Conservation (phyloP, 1,284 basidiomycete genomes). For the Pascua guehoae region DNA sequence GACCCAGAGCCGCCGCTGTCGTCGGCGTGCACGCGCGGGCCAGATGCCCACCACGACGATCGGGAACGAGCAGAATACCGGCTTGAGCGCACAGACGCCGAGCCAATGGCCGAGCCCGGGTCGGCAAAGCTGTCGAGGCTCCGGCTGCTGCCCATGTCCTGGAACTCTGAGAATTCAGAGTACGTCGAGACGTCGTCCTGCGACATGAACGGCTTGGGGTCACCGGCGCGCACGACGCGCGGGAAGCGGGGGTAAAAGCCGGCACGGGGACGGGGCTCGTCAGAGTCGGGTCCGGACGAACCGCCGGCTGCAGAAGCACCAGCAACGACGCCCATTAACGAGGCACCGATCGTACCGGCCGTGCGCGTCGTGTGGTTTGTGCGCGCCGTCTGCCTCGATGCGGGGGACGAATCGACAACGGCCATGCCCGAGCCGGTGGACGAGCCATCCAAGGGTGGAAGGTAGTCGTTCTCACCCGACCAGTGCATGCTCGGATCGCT, state of each 20-base stretch:
- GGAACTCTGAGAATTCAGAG: slow-evolving; percentile 17
- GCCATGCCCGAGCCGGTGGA: slow-evolving; percentile 35
- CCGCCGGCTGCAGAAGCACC: background rate
- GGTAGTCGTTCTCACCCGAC: slow-evolving; percentile 40
- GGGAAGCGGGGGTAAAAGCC: slow-evolving; percentile 48
- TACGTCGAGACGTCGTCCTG: slow-evolving; percentile 28
- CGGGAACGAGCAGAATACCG: background rate
- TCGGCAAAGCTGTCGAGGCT: slow-evolving; percentile 17
- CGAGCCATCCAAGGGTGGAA: slow-evolving; percentile 11
- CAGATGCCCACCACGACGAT: background rate
- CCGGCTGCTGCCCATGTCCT: background rate
- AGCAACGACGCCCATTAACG: no score
- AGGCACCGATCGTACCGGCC: slow-evolving; percentile 10
- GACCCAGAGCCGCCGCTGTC: background rate
- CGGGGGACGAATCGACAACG: slow-evolving; percentile 47
- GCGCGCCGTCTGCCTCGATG: slow-evolving; percentile 19
- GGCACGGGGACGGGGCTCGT: slow-evolving; percentile 32
- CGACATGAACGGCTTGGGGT: slow-evolving; percentile 24
- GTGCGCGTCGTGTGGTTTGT: slow-evolving; percentile 26
- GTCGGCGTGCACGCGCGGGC: no score
- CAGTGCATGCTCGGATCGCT: slow-evolving; percentile 44
- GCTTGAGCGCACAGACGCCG: background rate
- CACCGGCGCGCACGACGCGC: slow-evolving; percentile 25
- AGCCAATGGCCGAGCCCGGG: slow-evolving; percentile 10
- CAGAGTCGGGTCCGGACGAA: background rate